Evolutionary conservation across 306 rosid species (phyloP), one percentile per base, ranked within the genome.

Genomic region (Cercis canadensis): DNA sequence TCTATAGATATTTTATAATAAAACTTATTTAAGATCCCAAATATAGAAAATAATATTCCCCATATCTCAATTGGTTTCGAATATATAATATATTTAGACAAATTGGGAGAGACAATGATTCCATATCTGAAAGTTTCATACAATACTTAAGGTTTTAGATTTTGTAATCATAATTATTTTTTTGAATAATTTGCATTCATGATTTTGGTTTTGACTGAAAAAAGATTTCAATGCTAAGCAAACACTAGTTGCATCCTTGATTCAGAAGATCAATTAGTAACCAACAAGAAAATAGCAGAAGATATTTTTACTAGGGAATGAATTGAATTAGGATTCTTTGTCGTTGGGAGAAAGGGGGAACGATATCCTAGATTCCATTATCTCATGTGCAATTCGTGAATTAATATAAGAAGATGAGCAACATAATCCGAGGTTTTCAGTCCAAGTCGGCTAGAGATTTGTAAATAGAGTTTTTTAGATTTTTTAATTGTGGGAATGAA

Each of bases 71-170:
- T 19, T 49, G 52, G 70, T 54, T 74, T 24, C 3, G 29, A 73
- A 24, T 40, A 40, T 40, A 12, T 62, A 11, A 50, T 43, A 15
- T 21, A 50, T 51, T 80, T 8, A 8, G 70, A 64, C 71, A 75
- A 58, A 40, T 44, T 65, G 6, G 58, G 70, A 69, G 74, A 60
- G 72, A 81, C 83, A 58, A 74, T 82, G 65, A 82, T 82, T 82
- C 61, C 61, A 47, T 41, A 49, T 60, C 40, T 24, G 81, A 82
- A 74, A 82, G 83, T 50, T 69, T 60, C 68, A 46, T 53, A 73
- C 29, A 65, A 34, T 55, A 68, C 75, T 75, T 75, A 31, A 19
- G 7, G 65, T 17, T 65, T 60, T 51, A 69, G 12, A 62, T 45
- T 6, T 33, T 45, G 13, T 2, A 43, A 45, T 45, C 6, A 7